Percentiles rank a stretch among this genome's conserved stretches.
These are phyloP conservation scores for Aspergillus terreus DNA, from an alignment of 2,329 filamentous ascomycete genomes.

Conservation along the genomic window DNA sequence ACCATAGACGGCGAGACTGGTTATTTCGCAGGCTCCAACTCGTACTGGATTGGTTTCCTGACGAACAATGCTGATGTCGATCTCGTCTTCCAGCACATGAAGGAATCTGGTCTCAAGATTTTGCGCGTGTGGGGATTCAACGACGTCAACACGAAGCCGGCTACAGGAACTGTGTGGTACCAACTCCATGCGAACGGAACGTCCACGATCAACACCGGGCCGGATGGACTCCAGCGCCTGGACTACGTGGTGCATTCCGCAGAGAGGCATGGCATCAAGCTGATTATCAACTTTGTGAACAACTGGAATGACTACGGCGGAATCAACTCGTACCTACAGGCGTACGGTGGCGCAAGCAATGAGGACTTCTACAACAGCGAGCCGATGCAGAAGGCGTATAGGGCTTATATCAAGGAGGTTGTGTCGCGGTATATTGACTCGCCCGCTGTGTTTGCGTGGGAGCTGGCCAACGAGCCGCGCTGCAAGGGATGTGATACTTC, in stretches of 20 bases:
- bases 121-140: slow-evolving; percentile 55
- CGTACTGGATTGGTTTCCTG: slow-evolving; percentile 52
- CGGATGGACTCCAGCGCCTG: slow-evolving; percentile 61
- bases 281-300: slow-evolving; percentile 59
- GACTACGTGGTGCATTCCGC: slow-evolving; percentile 62
- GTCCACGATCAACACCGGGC: slow-evolving; percentile 60
- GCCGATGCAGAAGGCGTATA: slow-evolving; percentile 5
- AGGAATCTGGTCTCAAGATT: slow-evolving; percentile 46
- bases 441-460: slow-evolving; percentile 4
- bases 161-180: slow-evolving; percentile 45
- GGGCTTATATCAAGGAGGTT: not conserved
- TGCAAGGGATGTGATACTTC: not conserved
- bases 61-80: slow-evolving; percentile 49
- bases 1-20: slow-evolving; percentile 36
- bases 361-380: slow-evolving; percentile 56
- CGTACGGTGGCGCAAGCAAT: slow-evolving; percentile 49
- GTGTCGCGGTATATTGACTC: slow-evolving; percentile 1
- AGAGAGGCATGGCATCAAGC: slow-evolving; percentile 57
- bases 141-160: slow-evolving; percentile 40
- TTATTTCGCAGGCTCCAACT: slow-evolving; percentile 50
- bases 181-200: slow-evolving; percentile 35
- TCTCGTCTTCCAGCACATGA: slow-evolving; percentile 29
- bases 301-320: slow-evolving; percentile 68
- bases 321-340: slow-evolving; percentile 56
- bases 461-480: slow-evolving; percentile 1